phyloP scores from a whole-genome alignment of 306 rosid species.

The Gastrolobium villosum region DNA sequence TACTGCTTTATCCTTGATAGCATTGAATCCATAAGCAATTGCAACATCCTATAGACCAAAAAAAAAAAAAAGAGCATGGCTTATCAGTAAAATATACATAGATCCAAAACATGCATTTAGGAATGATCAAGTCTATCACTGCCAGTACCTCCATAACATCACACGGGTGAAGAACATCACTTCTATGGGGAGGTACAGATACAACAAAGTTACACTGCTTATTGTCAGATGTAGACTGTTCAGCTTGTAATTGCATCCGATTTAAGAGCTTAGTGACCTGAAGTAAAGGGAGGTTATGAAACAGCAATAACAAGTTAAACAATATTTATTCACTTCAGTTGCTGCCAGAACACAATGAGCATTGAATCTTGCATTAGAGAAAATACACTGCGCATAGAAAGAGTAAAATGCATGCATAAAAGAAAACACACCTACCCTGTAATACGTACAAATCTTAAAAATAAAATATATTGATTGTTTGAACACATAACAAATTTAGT shows the following conservation, averaged over 20 bases:
- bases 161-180: conserved; percentile 95
- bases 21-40: conserved; percentile 89
- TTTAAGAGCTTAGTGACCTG: conserved; percentile 84
- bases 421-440: conserved; percentile 1
- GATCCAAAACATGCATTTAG: not conserved
- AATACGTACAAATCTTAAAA: not conserved
- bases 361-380: conserved; percentile 29
- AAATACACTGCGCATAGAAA: not conserved
- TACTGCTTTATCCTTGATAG: conserved; percentile 80
- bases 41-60: conserved; percentile 81
- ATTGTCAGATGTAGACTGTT: conserved; percentile 57
- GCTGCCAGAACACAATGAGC: conserved; percentile 33
- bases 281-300: conserved; percentile 33
- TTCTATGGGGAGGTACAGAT: conserved; percentile 90
- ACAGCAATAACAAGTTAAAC: conserved; percentile 22
- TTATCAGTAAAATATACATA: conserved; percentile 39
- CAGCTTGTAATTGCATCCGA: conserved; percentile 85
- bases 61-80: conserved; percentile 8
- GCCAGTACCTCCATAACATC: conserved; percentile 91
- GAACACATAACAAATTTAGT: conserved; percentile 3
- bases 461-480: not conserved
- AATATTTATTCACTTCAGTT: conserved; percentile 4
- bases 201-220: conserved; percentile 57
- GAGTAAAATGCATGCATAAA: conserved; percentile 15
- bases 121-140: conserved; percentile 24